phyloP scores from a whole-genome alignment of 805 yeast species.

The Metschnikowia aberdeeniae region DNA sequence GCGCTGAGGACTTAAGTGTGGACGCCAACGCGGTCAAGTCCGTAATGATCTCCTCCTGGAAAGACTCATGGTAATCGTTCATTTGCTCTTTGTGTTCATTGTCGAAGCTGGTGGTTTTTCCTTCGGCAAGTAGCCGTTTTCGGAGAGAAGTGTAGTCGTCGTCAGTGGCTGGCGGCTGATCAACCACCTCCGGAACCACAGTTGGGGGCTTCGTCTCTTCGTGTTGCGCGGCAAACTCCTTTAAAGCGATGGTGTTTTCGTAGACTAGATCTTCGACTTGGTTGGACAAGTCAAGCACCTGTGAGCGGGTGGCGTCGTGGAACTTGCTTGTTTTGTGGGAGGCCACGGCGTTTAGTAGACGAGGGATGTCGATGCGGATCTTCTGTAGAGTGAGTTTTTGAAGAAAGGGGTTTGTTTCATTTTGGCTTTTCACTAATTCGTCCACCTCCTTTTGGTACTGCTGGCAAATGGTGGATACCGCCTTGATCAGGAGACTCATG shows the following conservation, averaged over 20 bases:
- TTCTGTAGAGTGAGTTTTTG: constrained; percentile 11
- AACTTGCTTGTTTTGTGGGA: constrained; percentile 8
- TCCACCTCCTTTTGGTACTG: constrained; percentile 11
- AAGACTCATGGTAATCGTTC: constrained; percentile 38
- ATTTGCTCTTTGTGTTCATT: constrained; percentile 15
- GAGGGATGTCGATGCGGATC: constrained; percentile 16
- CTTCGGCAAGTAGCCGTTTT: constrained; percentile 15
- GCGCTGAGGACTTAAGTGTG: constrained; percentile 46
- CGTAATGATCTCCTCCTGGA: constrained; percentile 46
- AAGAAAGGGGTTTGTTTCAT: constrained; percentile 9
- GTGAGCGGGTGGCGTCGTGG: constrained; percentile 3
- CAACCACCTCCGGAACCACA: neutral
- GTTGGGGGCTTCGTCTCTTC: neutral
- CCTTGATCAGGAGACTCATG: constrained; percentile 1
- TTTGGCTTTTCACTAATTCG: neutral
- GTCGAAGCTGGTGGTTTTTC: constrained; percentile 11
- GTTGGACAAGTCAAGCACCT: constrained; percentile 8
- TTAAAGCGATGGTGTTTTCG: neutral
- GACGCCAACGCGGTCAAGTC: constrained; percentile 49
- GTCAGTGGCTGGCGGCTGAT: neutral
- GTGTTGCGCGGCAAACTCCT: neutral
- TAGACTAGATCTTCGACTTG: constrained; percentile 10
- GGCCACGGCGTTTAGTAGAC: constrained; percentile 12
- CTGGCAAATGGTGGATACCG: constrained; percentile 3
- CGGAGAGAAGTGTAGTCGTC: constrained; percentile 16